phyloP scores from a whole-genome alignment of 352 stramenopile genomes.

The Globisporangium rhizosaccharum region DNA sequence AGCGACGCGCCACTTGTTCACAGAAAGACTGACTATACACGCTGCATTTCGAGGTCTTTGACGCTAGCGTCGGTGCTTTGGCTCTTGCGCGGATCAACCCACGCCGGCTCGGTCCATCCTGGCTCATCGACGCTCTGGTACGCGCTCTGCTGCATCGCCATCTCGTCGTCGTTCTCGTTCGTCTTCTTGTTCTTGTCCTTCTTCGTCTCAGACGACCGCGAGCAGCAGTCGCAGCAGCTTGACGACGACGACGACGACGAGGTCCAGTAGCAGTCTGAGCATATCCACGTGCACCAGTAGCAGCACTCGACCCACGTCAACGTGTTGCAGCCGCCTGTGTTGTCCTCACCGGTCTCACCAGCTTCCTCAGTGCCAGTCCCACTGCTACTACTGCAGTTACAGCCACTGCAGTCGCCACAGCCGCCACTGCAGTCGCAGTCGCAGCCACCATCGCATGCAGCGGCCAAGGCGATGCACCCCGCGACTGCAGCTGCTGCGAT shows the following conservation, averaged over 20 bases:
- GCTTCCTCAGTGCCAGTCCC: too few relatives aligned
- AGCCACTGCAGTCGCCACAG: neutral
- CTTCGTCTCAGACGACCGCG: neutral
- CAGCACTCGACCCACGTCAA: neutral
- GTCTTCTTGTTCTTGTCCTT: neutral
- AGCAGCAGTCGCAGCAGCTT: neutral
- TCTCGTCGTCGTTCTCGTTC: neutral
- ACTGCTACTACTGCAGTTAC: neutral
- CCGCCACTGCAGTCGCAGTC: neutral
- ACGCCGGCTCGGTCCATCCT: neutral
- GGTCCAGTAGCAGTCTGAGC: neutral
- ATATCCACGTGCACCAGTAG: neutral
- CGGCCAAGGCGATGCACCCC: neutral
- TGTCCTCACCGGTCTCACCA: neutral
- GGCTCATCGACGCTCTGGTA: neutral
- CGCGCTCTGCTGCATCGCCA: neutral
- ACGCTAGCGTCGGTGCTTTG: neutral
- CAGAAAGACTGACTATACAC: neutral
- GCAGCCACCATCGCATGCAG: neutral
- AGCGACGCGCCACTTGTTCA: too few relatives aligned
- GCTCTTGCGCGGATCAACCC: neutral
- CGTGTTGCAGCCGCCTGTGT: neutral
- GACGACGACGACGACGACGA: too few relatives aligned
- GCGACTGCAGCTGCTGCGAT: slow-evolving; percentile 26
- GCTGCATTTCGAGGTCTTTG: slow-evolving; percentile 6